Evolutionary conservation across 2,329 filamentous ascomycete species (phyloP).

Genomic region (Keithomyces neogunnii): DNA sequence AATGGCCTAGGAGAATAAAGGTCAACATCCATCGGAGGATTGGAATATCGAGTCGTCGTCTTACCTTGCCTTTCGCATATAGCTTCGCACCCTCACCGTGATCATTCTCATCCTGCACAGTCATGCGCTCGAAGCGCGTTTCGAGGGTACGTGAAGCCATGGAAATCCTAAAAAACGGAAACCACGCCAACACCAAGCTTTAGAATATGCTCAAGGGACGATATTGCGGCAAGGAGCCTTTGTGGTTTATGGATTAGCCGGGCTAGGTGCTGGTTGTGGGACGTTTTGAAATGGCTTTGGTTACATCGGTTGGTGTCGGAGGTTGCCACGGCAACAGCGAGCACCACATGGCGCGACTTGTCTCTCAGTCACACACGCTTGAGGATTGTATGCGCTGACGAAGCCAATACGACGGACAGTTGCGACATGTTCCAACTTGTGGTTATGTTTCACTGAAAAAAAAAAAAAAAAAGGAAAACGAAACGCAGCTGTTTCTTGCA

Average conservation of each 20-base stretch:
- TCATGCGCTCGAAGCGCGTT: constrained; percentile 80
- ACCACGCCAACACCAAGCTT: not conserved
- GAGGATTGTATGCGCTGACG: no score
- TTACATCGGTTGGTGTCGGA: not conserved
- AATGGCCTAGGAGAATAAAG: constrained; percentile 24
- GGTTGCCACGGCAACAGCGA: constrained; percentile 8
- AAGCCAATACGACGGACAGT: no score
- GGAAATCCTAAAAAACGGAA: constrained; percentile 4
- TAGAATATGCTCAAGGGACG: not conserved
- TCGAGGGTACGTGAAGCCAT: constrained; percentile 77
- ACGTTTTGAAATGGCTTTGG: constrained; percentile 1
- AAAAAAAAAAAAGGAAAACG: no score
- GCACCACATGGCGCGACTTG: not conserved
- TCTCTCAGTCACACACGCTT: not conserved
- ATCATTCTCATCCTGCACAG: constrained; percentile 83
- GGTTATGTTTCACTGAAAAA: no score
- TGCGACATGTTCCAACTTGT: no score
- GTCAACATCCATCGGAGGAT: constrained; percentile 14
- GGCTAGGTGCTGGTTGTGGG: constrained; percentile 1
- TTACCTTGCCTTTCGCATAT: constrained; percentile 73
- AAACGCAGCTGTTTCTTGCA: no score
- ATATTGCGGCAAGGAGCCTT: not conserved
- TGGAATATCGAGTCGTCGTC: not conserved
- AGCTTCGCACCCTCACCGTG: constrained; percentile 37
- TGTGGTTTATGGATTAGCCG: not conserved